phyloP scores from a whole-genome alignment of 1,284 basidiomycete species.

The Filobasidium uniguttulatum region DNA sequence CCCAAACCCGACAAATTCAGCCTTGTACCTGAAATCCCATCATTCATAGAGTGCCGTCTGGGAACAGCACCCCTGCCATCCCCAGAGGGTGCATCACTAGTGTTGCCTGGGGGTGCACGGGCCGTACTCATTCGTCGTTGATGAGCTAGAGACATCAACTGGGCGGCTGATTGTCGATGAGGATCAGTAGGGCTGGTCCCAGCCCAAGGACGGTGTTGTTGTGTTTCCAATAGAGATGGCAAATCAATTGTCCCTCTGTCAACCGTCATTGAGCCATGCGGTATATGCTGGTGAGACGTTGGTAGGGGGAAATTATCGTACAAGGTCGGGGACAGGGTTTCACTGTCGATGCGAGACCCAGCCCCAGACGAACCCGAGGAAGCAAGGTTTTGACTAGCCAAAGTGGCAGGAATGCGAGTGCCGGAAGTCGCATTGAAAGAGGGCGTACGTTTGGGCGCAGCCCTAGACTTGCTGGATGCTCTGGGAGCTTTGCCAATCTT shows the following conservation, averaged over 20 bases:
- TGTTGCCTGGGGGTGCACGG: not conserved
- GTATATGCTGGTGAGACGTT: not conserved
- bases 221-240: conserved; percentile 49
- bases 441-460: not conserved
- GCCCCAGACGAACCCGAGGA: not conserved
- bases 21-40: not conserved
- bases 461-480: not conserved
- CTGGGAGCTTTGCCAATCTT: not conserved
- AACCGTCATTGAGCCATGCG: not conserved
- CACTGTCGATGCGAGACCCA: not conserved
- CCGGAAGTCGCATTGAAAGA: not conserved
- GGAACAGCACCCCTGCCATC: not conserved
- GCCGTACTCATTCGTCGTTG: not conserved
- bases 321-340: not conserved
- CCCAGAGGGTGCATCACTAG: not conserved
- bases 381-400: not conserved
- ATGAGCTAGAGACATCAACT: not conserved
- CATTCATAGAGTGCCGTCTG: conserved; percentile 2
- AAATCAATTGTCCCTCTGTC: conserved; percentile 2
- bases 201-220: conserved; percentile 81
- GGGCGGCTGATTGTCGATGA: not conserved
- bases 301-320: not conserved
- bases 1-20: not conserved
- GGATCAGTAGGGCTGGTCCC: no score
- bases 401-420: not conserved